Evolutionary conservation across 2,329 filamentous ascomycete species (phyloP).

Genomic region (Elsinoe australis): DNA sequence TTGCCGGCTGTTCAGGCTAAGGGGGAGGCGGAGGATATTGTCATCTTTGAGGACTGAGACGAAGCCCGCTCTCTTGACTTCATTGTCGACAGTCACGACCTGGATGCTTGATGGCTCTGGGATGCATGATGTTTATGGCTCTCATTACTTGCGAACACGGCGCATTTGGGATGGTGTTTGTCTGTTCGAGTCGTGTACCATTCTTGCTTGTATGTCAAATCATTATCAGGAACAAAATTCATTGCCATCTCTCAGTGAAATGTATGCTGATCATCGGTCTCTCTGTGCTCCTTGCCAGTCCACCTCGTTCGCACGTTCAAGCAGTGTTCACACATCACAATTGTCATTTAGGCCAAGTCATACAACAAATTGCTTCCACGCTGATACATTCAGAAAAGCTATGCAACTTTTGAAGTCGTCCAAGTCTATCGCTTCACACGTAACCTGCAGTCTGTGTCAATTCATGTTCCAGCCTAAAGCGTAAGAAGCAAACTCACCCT

Average conservation of each 20-base stretch:
- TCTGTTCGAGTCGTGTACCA: constrained; percentile 8
- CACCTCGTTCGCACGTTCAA: too few species aligned
- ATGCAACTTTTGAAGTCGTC: not conserved
- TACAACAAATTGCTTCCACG: too few species aligned
- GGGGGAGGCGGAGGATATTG: constrained; percentile 23
- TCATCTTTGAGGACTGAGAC: constrained; percentile 26
- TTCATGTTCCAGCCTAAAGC: not conserved
- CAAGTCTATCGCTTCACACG: not conserved
- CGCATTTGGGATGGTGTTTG: not conserved
- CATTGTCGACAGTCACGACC: not conserved
- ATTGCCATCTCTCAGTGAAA: too few species aligned
- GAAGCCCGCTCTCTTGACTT: not conserved
- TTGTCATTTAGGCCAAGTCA: too few species aligned
- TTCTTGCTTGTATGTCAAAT: too few species aligned
- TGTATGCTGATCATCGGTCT: too few species aligned
- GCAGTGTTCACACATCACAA: too few species aligned
- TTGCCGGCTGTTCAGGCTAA: constrained; percentile 11
- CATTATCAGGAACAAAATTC: too few species aligned
- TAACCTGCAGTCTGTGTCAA: not conserved
- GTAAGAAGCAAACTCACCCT: constrained; percentile 41
- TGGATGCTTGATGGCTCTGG: not conserved
- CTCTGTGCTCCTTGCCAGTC: too few species aligned
- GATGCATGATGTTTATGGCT: constrained; percentile 7
- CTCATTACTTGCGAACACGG: too few species aligned
- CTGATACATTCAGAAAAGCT: constrained; percentile 13